Percentiles rank a stretch among this genome's conserved stretches.
These are phyloP conservation scores for Podospora anserina DNA, from an alignment of 495 filamentous ascomycete species.

Conservation along the genomic window DNA sequence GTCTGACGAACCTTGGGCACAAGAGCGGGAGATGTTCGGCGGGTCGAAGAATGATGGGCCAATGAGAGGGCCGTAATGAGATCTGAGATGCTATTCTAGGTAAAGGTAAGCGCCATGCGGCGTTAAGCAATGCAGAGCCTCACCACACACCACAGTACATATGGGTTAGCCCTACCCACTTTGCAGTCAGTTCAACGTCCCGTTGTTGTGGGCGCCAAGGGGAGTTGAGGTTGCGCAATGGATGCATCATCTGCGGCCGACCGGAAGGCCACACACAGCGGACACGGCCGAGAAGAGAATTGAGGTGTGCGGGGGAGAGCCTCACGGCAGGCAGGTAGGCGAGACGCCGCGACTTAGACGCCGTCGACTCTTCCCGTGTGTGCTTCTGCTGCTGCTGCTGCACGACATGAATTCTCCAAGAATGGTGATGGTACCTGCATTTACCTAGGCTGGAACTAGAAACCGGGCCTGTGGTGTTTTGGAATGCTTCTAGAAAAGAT, in stretches of 20 bases:
- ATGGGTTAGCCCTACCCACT: not conserved
- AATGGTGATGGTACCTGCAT: not conserved
- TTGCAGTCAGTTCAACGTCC: slow-evolving; percentile 2
- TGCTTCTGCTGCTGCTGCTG: not conserved
- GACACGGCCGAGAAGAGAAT: not conserved
- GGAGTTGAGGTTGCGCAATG: slow-evolving; percentile 10
- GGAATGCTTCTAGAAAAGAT: not conserved
- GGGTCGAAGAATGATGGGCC: slow-evolving; percentile 12
- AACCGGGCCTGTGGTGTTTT: not conserved
- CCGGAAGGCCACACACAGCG: not conserved
- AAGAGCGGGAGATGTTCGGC: slow-evolving; percentile 4
- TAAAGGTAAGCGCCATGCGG: slow-evolving; percentile 27
- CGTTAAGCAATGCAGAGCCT: slow-evolving; percentile 24
- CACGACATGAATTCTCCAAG: not conserved
- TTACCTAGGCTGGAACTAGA: not conserved
- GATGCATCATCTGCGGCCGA: slow-evolving; percentile 9
- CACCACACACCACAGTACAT: not conserved
- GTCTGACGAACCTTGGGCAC: slow-evolving; percentile 13
- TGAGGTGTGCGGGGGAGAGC: not conserved
- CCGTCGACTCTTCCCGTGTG: not conserved
- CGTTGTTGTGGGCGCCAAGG: slow-evolving; percentile 21
- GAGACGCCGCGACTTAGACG: not conserved
- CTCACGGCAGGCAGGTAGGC: not conserved
- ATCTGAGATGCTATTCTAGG: slow-evolving; percentile 11
- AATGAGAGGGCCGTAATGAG: slow-evolving; percentile 21